Percentiles rank a stretch among this genome's conserved stretches.
These are phyloP conservation scores for Blastocystis sp. DNA, from an alignment of 352 stramenopile species.

Conservation along the genomic window DNA sequence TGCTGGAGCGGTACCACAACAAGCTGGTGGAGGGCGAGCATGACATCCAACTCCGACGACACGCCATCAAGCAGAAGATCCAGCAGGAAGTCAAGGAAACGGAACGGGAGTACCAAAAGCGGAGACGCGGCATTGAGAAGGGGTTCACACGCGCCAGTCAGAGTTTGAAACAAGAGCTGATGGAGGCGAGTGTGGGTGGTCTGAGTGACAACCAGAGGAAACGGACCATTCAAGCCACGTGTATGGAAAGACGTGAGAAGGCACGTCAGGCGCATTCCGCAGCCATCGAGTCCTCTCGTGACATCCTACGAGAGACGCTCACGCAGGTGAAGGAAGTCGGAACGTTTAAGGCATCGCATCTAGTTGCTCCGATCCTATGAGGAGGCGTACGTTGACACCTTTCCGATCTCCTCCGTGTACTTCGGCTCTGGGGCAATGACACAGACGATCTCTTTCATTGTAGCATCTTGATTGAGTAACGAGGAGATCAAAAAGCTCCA, in stretches of 20 bases:
- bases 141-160: neutral
- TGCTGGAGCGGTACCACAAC: constrained; percentile 21
- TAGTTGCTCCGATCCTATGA: constrained; percentile 22
- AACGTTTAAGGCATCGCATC: neutral
- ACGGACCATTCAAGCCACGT: neutral
- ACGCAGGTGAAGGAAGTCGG: neutral
- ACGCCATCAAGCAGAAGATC: neutral
- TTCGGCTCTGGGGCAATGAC: neutral
- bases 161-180: neutral
- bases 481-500: constrained; percentile 1
- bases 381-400: neutral
- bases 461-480: neutral
- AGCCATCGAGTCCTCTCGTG: neutral
- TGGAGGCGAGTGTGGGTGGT: neutral
- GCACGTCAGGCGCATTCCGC: neutral
- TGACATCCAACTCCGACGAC: neutral
- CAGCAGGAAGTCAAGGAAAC: constrained; percentile 25
- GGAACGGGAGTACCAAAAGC: constrained; percentile 27
- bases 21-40: neutral
- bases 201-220: constrained; percentile 1
- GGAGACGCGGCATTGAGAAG: neutral
- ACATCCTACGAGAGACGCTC: neutral
- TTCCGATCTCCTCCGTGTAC: neutral
- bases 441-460: neutral
- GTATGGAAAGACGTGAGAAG: neutral